A percentile compares a stretch with the other conserved stretches of the same genome.
These are phyloP conservation scores for Fusarium napiforme DNA, from an alignment of 2,329 filamentous ascomycete genomes.

Conservation along the genomic window DNA sequence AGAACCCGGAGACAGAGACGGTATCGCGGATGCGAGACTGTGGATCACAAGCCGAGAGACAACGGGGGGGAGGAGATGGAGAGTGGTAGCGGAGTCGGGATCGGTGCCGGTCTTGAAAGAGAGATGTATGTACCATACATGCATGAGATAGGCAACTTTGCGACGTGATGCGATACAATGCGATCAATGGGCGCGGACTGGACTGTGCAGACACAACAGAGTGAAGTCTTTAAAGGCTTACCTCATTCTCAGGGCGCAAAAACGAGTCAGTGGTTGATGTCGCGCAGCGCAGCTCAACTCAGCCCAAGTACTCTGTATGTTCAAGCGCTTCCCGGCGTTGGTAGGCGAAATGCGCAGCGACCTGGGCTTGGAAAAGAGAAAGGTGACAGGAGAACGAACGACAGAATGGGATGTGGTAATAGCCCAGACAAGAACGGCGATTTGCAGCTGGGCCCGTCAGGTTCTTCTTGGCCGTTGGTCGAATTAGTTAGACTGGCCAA, in stretches of 20 bases:
- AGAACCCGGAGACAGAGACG: slow-evolving; percentile 25
- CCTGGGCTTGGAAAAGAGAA: slow-evolving; percentile 13
- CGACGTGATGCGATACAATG: slow-evolving; percentile 1
- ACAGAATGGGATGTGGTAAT: slow-evolving; percentile 15
- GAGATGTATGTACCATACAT: slow-evolving; percentile 11
- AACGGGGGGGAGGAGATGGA: slow-evolving; percentile 23
- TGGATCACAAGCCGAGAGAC: slow-evolving; percentile 37
- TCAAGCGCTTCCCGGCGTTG: slow-evolving; percentile 23
- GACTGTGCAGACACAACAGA: slow-evolving; percentile 8
- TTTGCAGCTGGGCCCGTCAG: slow-evolving; percentile 22
- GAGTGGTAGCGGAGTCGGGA: slow-evolving; percentile 36
- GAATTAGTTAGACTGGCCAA: neutral
- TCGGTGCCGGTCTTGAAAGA: slow-evolving; percentile 28
- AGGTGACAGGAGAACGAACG: slow-evolving; percentile 13
- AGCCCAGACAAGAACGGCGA: slow-evolving; percentile 26
- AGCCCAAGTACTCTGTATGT: neutral
- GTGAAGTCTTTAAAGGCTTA: slow-evolving; percentile 10
- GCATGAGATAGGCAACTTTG: slow-evolving; percentile 9
- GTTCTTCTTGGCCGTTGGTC: slow-evolving; percentile 14
- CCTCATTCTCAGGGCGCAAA: slow-evolving; percentile 34
- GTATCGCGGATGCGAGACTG: slow-evolving; percentile 35
- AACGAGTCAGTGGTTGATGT: slow-evolving; percentile 21
- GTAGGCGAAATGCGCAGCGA: slow-evolving; percentile 23
- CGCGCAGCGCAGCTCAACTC: slow-evolving; percentile 4
- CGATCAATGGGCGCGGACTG: slow-evolving; percentile 14